phyloP scores from a whole-genome alignment of 495 filamentous ascomycete genomes.

The Neurospora africana region DNA sequence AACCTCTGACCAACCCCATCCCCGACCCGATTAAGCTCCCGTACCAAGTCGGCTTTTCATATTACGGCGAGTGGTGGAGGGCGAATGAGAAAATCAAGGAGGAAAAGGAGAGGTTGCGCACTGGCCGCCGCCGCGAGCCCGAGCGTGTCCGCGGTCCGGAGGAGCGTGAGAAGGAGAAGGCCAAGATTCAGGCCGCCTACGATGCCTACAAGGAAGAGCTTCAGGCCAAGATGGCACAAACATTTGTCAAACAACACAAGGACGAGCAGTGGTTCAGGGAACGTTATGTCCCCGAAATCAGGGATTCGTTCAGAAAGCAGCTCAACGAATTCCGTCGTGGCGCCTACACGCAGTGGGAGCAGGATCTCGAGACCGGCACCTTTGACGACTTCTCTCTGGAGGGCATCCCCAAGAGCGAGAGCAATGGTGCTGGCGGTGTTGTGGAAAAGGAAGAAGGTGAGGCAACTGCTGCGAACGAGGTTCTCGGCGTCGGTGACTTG shows the following conservation, averaged over 20 bases:
- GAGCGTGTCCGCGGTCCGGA: conserved; percentile 67
- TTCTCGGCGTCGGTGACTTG: conserved; percentile 81
- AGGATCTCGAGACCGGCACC: conserved; percentile 64
- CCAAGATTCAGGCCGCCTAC: conserved; percentile 83
- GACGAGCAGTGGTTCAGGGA: conserved; percentile 97
- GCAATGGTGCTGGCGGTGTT: conserved; percentile 74
- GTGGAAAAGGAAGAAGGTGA: conserved; percentile 94
- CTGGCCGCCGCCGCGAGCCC: conserved; percentile 61
- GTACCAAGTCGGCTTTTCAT: conserved; percentile 92
- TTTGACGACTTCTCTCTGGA: conserved; percentile 96
- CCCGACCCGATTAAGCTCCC: conserved; percentile 75
- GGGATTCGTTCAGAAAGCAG: conserved; percentile 54
- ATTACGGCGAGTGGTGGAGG: conserved; percentile 96
- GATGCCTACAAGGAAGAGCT: conserved; percentile 91
- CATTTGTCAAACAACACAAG: conserved; percentile 84
- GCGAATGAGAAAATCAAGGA: conserved; percentile 76
- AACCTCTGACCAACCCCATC: conserved; percentile 59
- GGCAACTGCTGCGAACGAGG: conserved; percentile 79
- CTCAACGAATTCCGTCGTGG: conserved; percentile 65
- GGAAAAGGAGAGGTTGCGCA: conserved; percentile 67
- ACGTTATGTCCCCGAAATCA: conserved; percentile 74
- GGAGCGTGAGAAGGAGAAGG: conserved; percentile 80
- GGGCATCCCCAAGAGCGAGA: conserved; percentile 88
- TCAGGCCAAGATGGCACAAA: conserved; percentile 78
- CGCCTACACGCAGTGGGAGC: conserved; percentile 73